Evolutionary conservation across 2,329 filamentous ascomycete species (phyloP), one percentile per base, ranked within the genome.

Genomic region (Fusarium continuum): DNA sequence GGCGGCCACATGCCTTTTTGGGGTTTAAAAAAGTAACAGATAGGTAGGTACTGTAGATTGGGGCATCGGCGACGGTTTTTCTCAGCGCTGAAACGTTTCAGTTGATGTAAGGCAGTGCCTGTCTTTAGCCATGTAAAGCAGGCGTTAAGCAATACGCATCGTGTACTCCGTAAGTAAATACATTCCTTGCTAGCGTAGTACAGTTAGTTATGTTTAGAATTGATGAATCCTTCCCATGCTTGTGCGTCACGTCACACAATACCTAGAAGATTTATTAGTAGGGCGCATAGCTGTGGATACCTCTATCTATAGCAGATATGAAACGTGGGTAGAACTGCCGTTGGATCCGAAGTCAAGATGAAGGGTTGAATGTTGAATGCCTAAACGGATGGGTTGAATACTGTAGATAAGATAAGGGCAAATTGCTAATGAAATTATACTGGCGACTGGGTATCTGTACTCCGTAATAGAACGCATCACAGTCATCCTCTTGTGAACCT

Each of bases 241-340:
- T 60, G 38, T 61, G 43, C 61, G 40, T 61, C 55, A 52, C 38
- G 26, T n/a, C n/a, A 35, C 25, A 20, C 23, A 51, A 48, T 23
- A 41, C 40, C 46, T 58, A 45, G 34, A 65, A 46, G 51, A 54
- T 54, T 43, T 46, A 39, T 44, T 25, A 39, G 32, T 10, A 38
- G 35, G 41, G 56, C 43, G 41, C 61, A 38, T 65, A 52, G 51
- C 36, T 54, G 51, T 65, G 61, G 56, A 63, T 46, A 49, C 38
- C 16, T 7, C 2, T 16, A 44, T 31, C 25, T 47, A 32, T 55
- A 31, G 40, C n/a, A 43, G 16, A 58, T 11, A 31, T 19, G 35
- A n/a, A n/a, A 51, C 22, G 25, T n/a, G n/a, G n/a, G n/a, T n/a
- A 43, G 26, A 58, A 51, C 55, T 51, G 36, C 60, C 54, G 60